These are phyloP conservation scores for Fusarium pseudograminearum DNA, from an alignment of 2,329 filamentous ascomycete genomes.

Conservation along the genomic window DNA sequence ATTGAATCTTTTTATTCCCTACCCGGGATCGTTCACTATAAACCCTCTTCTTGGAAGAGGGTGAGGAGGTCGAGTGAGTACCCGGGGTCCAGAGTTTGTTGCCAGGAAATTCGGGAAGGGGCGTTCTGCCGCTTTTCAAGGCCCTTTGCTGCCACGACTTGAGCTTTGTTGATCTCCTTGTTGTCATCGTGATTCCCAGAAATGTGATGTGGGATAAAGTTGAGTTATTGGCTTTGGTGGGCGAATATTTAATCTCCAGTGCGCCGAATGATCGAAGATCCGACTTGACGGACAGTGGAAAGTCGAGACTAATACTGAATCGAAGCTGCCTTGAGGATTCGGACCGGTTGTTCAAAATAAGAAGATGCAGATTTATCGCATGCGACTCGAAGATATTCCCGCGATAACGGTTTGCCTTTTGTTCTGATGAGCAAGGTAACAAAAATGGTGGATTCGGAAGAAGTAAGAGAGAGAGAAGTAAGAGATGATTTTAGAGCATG, in stretches of 20 bases:
- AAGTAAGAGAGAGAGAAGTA: neutral
- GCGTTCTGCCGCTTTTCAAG: neutral
- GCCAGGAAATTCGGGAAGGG: neutral
- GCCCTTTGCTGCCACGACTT: neutral
- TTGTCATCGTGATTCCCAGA: neutral
- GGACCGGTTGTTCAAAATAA: neutral
- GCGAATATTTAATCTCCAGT: neutral
- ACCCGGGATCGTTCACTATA: neutral
- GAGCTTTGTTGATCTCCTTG: neutral
- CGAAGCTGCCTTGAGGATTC: rapidly evolving
- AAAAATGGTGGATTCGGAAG: neutral
- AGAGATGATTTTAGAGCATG: neutral
- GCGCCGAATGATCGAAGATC: neutral
- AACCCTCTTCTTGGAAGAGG: neutral
- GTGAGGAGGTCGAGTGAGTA: neutral
- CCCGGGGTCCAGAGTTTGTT: neutral
- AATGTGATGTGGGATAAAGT: neutral
- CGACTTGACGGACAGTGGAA: neutral
- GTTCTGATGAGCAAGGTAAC: neutral
- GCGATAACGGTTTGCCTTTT: neutral
- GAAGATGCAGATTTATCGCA: neutral
- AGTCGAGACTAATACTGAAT: neutral
- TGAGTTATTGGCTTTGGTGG: neutral
- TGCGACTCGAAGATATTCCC: neutral
- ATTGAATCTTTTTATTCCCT: neutral